Evolutionary conservation across 306 rosid species (phyloP).

Genomic region (Citrullus colocynthis): DNA sequence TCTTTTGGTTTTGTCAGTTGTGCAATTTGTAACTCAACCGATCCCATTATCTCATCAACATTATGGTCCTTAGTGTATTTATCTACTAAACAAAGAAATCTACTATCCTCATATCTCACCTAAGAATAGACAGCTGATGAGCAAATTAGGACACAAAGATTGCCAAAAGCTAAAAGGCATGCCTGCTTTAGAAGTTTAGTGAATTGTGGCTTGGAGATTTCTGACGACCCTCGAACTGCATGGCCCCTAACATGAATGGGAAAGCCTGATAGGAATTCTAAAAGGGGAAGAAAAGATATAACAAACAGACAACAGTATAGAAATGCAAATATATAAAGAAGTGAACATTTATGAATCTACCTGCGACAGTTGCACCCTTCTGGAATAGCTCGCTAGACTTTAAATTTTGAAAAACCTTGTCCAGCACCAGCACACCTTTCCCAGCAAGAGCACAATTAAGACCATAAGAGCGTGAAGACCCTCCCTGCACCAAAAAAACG

Average conservation of each 20-base stretch:
- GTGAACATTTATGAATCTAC: background rate
- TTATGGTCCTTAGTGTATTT: background rate
- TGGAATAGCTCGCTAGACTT: constrained; percentile 21
- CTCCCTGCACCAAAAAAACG: constrained; percentile 6
- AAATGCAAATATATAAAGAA: background rate
- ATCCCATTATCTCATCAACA: background rate
- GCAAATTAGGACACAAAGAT: background rate
- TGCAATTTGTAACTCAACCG: background rate
- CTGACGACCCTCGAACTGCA: constrained; percentile 10
- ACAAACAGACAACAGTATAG: background rate
- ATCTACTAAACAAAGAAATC: background rate
- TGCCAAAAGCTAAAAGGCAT: background rate
- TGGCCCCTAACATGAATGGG: constrained; percentile 32
- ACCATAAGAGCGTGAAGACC: constrained; percentile 11
- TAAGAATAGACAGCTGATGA: background rate
- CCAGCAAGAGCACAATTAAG: constrained; percentile 30
- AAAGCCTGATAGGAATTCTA: constrained; percentile 26
- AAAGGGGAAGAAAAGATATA: background rate
- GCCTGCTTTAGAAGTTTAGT: constrained; percentile 33
- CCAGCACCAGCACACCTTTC: constrained; percentile 26
- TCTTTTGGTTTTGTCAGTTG: background rate
- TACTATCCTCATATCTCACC: background rate
- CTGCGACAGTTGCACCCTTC: constrained; percentile 23
- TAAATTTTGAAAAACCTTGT: constrained; percentile 25
- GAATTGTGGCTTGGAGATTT: constrained; percentile 23